phyloP scores from a whole-genome alignment of 2,329 filamentous ascomycete genomes.

The Epichloe gansuensis region DNA sequence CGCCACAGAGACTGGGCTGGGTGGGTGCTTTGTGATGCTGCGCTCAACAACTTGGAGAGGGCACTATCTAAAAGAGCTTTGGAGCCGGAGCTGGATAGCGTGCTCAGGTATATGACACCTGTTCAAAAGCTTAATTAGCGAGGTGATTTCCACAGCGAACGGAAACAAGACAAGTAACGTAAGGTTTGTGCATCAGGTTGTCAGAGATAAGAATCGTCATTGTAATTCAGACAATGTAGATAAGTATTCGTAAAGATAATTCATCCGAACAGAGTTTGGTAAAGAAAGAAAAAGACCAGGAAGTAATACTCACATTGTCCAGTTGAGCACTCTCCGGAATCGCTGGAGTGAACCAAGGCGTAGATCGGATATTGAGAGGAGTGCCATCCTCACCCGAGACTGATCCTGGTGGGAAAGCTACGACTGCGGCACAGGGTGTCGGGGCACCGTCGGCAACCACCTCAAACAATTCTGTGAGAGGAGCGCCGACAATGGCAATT shows the following conservation, averaged over 20 bases:
- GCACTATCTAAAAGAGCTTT: constrained; percentile 26
- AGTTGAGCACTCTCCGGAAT: constrained; percentile 80
- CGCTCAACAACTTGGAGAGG: constrained; percentile 28
- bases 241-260: constrained; percentile 75
- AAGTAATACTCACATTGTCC: constrained; percentile 69
- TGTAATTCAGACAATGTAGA: constrained; percentile 99
- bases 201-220: constrained; percentile 83
- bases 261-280: constrained; percentile 63
- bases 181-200: constrained; percentile 58
- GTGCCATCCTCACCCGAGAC: constrained; percentile 22
- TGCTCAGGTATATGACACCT: constrained; percentile 27
- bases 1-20: constrained; percentile 32
- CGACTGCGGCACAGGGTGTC: constrained; percentile 58
- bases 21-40: constrained; percentile 15
- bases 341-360: constrained; percentile 66
- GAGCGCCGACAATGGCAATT: constrained; percentile 57
- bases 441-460: constrained; percentile 62
- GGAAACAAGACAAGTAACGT: constrained; percentile 4
- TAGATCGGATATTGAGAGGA: constrained; percentile 37
- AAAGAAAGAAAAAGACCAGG: constrained; percentile 10
- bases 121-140: constrained; percentile 17
- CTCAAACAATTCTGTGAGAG: constrained; percentile 56
- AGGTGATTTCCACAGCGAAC: constrained; percentile 7
- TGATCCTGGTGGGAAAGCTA: constrained; percentile 49
- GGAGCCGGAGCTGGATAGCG: constrained; percentile 22